Percentiles rank a stretch among this genome's conserved stretches.
Conservation (phyloP, 345 rosid species). For the Populus ilicifolia region DNA sequence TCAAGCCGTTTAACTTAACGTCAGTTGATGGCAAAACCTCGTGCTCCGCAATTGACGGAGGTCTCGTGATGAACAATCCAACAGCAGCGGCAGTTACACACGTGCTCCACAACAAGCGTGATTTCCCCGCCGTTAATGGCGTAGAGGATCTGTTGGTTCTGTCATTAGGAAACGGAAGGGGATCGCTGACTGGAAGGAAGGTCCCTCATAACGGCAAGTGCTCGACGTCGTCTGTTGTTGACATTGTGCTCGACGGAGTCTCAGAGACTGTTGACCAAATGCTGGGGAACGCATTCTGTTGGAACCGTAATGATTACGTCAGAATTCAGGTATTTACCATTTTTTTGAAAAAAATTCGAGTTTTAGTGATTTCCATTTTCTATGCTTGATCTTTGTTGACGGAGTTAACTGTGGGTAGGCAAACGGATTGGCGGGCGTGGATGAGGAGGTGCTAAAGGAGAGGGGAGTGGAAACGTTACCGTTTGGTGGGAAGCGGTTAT, state of each 20-base stretch:
- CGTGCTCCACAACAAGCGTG: constrained; percentile 93
- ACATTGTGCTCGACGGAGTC: constrained; percentile 79
- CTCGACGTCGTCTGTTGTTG: constrained; percentile 65
- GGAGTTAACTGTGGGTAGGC: constrained; percentile 45
- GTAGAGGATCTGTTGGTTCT: constrained; percentile 84
- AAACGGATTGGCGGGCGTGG: constrained; percentile 48
- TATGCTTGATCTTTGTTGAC: constrained; percentile 5
- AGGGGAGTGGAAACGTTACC: constrained; percentile 82
- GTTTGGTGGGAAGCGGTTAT: constrained; percentile 82
- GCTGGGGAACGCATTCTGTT: constrained; percentile 91
- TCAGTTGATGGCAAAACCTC: constrained; percentile 81
- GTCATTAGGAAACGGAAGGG: constrained; percentile 75
- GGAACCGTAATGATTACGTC: constrained; percentile 90
- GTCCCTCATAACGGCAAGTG: constrained; percentile 53
- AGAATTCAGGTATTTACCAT: constrained; percentile 68
- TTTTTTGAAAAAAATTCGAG: background rate
- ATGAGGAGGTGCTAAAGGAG: constrained; percentile 60
- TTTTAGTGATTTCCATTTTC: background rate
- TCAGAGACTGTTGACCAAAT: constrained; percentile 94
- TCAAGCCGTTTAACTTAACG: constrained; percentile 62
- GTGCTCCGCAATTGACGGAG: constrained; percentile 86
- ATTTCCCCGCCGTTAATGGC: constrained; percentile 75
- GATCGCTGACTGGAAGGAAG: constrained; percentile 26
- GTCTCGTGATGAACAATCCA: constrained; percentile 97
- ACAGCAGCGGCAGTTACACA: constrained; percentile 88